These are phyloP conservation scores for Ephemerocybe angulata DNA, from an alignment of 768 basidiomycete species.

Conservation along the genomic window DNA sequence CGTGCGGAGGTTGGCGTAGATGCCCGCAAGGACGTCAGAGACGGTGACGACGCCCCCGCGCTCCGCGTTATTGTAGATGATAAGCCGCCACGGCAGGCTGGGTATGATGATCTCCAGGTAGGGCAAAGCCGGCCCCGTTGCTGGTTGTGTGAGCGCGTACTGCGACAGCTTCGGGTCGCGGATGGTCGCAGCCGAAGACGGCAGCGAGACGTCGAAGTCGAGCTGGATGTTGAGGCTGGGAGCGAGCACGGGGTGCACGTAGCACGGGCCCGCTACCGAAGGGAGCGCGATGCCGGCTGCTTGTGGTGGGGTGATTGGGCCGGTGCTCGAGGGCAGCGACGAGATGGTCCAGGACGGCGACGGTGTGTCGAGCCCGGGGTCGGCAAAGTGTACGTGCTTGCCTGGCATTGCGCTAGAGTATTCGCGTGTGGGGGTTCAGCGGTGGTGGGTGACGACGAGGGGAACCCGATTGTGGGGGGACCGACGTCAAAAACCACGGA, in stretches of 20 bases:
- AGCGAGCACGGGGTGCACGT: constrained; percentile 33
- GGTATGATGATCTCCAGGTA: constrained; percentile 33
- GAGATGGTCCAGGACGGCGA: constrained; percentile 35
- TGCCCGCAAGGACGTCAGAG: constrained; percentile 44
- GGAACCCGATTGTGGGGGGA: not conserved
- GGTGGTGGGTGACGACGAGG: not conserved
- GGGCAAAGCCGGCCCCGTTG: constrained; percentile 38
- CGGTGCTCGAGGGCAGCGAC: constrained; percentile 35
- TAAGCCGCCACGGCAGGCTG: constrained; percentile 26
- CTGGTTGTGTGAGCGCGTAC: constrained; percentile 36
- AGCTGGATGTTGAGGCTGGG: constrained; percentile 27
- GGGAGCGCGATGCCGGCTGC: constrained; percentile 25
- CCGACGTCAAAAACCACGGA: too few species aligned
- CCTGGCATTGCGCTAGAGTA: constrained; percentile 3
- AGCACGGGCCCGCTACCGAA: constrained; percentile 15
- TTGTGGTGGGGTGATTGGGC: constrained; percentile 34
- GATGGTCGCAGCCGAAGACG: constrained; percentile 20
- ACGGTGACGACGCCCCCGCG: constrained; percentile 35
- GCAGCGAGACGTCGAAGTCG: constrained; percentile 35
- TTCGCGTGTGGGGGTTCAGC: not conserved
- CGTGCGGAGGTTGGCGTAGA: constrained; percentile 46
- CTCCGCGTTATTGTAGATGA: constrained; percentile 23
- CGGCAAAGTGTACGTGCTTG: constrained; percentile 43
- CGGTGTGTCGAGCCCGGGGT: constrained; percentile 25
- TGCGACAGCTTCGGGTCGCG: constrained; percentile 17